Base-by-base conservation (phyloP, 176 grass and related monocot genomes). In the Bothriochloa decipiens region DNA sequence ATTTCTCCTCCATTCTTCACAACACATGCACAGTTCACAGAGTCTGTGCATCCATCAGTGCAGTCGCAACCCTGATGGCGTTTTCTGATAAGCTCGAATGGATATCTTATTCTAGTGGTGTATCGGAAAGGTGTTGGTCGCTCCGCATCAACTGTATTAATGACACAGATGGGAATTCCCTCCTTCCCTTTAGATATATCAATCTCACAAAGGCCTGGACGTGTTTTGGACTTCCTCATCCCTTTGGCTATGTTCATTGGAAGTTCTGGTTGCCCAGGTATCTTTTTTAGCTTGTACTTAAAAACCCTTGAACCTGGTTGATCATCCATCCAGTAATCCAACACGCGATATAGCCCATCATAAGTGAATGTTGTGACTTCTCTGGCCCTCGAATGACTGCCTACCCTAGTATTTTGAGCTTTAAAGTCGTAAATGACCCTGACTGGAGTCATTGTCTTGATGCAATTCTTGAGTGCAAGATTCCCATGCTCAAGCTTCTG, bases 371-470 rank as follows among this genome's bases (percentile, higher is more conserved):
- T 92, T 16, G 85, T 77, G 29, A 92, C 63, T 35, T 86, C 29
- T 74, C 49, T 94, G 60, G 82, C 45, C 71, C 52, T 90, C 9
- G 75, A 79, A 80, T 92, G 77, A 62, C 72, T 65, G 12, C 39
- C 36, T 76, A 65, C 70, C 55, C 77, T 22, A 32, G 55, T 71
- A 68, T 86, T 87, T 12, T 63, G 52, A 40, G 70, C 74, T 78
- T 89, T 93, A 65, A 84, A 82, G 8, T 91, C 89, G 79, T 94
- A 83, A 86, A 97, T 94, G n/a, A 97, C 91, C 49, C 89, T 75
- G n/a, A 97, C 89, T 49, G 85, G 91, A 36, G 77, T 86, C 77
- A 77, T 81, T 66, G 74, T 63, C 16, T 94, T 23, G 35, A 97
- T 92, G 65, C 89, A 88, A 70, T 92, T 97, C 37, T 89, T 87